A percentile compares a stretch with the other conserved stretches of the same genome.
Conservation (phyloP, 1,284 basidiomycete species). For the Trichosporon asahii region DNA sequence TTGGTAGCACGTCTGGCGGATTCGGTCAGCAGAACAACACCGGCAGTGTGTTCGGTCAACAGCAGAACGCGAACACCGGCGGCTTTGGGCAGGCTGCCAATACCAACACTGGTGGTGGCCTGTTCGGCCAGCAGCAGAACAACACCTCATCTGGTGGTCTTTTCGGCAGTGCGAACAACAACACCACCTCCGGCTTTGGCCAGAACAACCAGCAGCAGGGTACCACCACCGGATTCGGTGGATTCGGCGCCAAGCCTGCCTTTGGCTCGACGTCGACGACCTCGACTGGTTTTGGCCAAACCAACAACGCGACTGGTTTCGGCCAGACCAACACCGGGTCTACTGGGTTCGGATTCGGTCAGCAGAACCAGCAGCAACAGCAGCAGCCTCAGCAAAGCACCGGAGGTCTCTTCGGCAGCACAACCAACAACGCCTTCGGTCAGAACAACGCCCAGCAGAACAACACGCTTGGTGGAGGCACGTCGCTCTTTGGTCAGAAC, state of each 20-base stretch:
- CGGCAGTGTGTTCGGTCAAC: conserved; percentile 48
- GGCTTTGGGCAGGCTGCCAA: conserved; percentile 48
- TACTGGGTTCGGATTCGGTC: conserved; percentile 21
- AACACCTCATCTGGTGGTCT: conserved; percentile 32
- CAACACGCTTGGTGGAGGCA: conserved; percentile 22
- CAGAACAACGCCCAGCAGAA: conserved; percentile 44
- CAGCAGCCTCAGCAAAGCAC: conserved; percentile 34
- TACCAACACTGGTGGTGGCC: conserved; percentile 8
- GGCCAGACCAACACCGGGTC: conserved; percentile 43
- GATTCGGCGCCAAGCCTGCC: conserved; percentile 48
- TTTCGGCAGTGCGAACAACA: conserved; percentile 23
- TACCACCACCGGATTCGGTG: conserved; percentile 45
- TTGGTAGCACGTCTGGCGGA: conserved; percentile 34
- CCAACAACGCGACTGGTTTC: conserved; percentile 38
- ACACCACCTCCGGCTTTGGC: conserved; percentile 27
- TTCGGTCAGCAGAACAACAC: conserved; percentile 42
- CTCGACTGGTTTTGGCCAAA: conserved; percentile 20
- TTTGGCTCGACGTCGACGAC: conserved; percentile 32
- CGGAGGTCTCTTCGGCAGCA: conserved; percentile 34
- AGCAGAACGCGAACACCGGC: conserved; percentile 27
- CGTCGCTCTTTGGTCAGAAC: conserved; percentile 53
- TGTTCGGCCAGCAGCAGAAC: conserved; percentile 44
- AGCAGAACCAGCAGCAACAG: conserved; percentile 47
- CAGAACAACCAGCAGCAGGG: conserved; percentile 37
- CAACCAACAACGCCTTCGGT: conserved; percentile 28